A percentile compares a stretch with the other conserved stretches of the same genome.
Evolutionary conservation across 768 basidiomycete genomes (phyloP).

Genomic region (Mycena rosella): DNA sequence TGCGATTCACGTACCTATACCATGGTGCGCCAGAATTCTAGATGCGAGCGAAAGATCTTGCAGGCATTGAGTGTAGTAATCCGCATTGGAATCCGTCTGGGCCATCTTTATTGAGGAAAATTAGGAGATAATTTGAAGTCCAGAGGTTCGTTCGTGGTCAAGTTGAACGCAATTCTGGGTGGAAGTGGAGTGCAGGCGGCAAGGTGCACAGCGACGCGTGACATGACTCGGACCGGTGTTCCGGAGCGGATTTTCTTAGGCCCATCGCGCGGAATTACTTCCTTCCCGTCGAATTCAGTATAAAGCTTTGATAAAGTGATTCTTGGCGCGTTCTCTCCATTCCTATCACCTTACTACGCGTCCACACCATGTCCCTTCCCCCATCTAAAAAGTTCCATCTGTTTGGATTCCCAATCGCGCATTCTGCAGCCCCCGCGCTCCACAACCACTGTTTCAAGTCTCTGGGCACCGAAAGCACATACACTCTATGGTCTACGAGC

Average conservation of each 20-base stretch:
- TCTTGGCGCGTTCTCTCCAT: neutral
- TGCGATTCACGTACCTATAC: conserved; percentile 21
- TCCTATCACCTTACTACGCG: neutral
- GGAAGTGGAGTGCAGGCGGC: too few species aligned
- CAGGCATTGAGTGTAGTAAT: conserved; percentile 8
- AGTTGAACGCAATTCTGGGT: too few species aligned
- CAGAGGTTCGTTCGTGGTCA: too few species aligned
- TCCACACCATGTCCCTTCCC: conserved; percentile 4
- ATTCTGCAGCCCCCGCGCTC: conserved; percentile 48
- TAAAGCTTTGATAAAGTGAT: neutral
- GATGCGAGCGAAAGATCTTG: conserved; percentile 35
- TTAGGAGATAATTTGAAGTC: too few species aligned
- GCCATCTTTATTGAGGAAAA: neutral
- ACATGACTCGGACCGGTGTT: too few species aligned
- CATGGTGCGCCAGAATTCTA: conserved; percentile 33
- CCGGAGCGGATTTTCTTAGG: too few species aligned
- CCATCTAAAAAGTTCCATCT: conserved; percentile 39
- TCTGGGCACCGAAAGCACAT: conserved; percentile 43
- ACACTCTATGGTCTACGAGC: conserved; percentile 49
- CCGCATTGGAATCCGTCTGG: neutral
- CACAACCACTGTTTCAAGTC: conserved; percentile 48
- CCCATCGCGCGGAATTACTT: too few species aligned
- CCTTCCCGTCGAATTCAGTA: neutral
- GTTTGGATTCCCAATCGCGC: conserved; percentile 52
- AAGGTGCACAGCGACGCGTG: too few species aligned